These are phyloP conservation scores for Cladosporium austrohemisphaericum DNA, from an alignment of 2,329 filamentous ascomycete species.

Conservation along the genomic window DNA sequence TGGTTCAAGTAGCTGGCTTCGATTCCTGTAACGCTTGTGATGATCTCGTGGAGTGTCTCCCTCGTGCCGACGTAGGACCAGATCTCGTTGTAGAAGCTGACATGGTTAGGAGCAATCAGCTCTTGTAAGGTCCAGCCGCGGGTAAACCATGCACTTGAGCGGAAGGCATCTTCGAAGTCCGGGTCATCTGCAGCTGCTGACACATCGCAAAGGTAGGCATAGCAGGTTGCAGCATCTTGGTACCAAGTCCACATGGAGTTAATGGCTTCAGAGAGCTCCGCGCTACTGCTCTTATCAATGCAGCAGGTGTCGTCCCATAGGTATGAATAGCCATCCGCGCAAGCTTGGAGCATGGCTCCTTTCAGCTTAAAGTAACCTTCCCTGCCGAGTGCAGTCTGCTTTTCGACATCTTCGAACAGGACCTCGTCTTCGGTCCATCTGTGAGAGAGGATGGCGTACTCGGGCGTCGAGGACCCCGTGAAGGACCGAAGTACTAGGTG, in stretches of 20 bases:
- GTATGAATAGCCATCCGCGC: slow-evolving; percentile 1
- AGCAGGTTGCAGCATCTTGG: slow-evolving; percentile 14
- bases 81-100: slow-evolving; percentile 1
- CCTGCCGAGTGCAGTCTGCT: background rate
- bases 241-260: slow-evolving; percentile 16
- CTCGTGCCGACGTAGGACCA: slow-evolving; percentile 10
- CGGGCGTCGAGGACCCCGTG: background rate
- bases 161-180: background rate
- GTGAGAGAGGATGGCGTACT: slow-evolving; percentile 10
- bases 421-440: slow-evolving; percentile 2
- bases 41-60: background rate
- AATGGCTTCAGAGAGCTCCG: slow-evolving; percentile 11
- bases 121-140: slow-evolving; percentile 15
- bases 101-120: background rate
- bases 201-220: slow-evolving; percentile 20
- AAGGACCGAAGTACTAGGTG: background rate
- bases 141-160: slow-evolving; percentile 5
- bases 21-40: background rate
- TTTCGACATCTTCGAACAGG: background rate
- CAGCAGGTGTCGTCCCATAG: slow-evolving; percentile 16
- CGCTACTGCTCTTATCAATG: slow-evolving; percentile 10
- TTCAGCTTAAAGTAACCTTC: background rate
- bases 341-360: slow-evolving; percentile 14
- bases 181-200: background rate
- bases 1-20: background rate